Base-by-base conservation (phyloP, 805 yeast genomes). In the Metschnikowia vanudenii region DNA sequence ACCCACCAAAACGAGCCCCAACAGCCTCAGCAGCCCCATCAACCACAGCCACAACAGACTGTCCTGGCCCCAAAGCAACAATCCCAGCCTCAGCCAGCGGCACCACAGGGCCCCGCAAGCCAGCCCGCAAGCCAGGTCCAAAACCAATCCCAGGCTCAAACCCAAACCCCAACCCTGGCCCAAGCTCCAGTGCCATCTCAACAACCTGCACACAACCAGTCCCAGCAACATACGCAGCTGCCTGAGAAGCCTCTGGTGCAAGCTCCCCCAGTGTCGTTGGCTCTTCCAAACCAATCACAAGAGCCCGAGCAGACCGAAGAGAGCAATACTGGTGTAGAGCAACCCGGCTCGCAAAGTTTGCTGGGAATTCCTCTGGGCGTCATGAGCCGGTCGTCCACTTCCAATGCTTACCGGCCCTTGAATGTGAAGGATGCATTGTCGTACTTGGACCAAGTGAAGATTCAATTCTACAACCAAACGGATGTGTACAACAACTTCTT, bases 391-490 rank as follows among this genome's bases (percentile, higher is more conserved):
- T 67, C 75, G 19, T 60, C 73, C n/a, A 60, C 73, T 2, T 64
- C 71, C 9, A 69, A 62, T 45, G 68, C 69, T 26, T 85, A 85
- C 63, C 74, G 90, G 56, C 97, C 97, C 2, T 72, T 94, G 58
- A 94, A 94, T 61, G 98, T 94, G 41, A 89, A 88, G 63, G 99
- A 94, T 67, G 99, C 99, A 5, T 74, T 94, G 54, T 83, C 96
- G 9, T 94, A 95, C 62, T 78, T 94, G 56, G 99, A 95, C 63
- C 96, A 91, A 68, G 99, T 94, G 43, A 94, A 94, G 67, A 79
- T 85, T 40, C 97, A 91, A 64, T 94, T 94, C 68, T 85, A 80
- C 65, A 79, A 83, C 54, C 96, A 92, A 68, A 95, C 98, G 0
- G 97, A 91, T 59, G 96, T 94, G 36, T 94, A 94, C 74, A 94